phyloP scores from a whole-genome alignment of 331 rosid genomes.

The Erythrophleum ivorense region DNA sequence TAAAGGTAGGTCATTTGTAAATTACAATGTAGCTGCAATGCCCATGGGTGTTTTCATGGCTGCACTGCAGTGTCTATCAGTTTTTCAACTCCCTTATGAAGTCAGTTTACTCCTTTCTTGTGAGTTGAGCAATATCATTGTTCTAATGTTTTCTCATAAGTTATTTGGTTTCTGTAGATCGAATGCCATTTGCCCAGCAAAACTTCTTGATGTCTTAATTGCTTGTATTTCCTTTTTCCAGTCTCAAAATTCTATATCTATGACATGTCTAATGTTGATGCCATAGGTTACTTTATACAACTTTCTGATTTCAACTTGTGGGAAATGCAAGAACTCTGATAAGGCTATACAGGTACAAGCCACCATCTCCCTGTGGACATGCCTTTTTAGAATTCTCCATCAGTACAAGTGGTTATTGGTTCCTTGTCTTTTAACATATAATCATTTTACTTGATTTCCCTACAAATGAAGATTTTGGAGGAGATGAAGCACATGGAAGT shows the following conservation, averaged over 20 bases:
- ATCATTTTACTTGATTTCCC: conserved; percentile 26
- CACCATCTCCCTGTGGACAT: not conserved
- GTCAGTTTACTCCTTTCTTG: not conserved
- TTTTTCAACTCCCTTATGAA: conserved; percentile 22
- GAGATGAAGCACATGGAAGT: conserved; percentile 83
- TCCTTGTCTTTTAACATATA: conserved; percentile 1
- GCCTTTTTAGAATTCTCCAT: not conserved
- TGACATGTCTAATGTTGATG: conserved; percentile 40
- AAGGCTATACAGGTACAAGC: conserved; percentile 77
- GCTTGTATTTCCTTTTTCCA: conserved; percentile 11
- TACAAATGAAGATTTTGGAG: conserved; percentile 70
- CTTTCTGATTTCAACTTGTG: conserved; percentile 79
- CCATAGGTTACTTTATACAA: conserved; percentile 76
- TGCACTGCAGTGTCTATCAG: conserved; percentile 6
- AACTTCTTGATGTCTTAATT: conserved; percentile 16
- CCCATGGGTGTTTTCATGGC: conserved; percentile 21
- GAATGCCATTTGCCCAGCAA: conserved; percentile 1
- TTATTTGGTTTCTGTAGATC: not conserved
- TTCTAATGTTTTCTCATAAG: conserved; percentile 17
- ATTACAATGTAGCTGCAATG: conserved; percentile 15
- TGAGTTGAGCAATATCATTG: conserved; percentile 26
- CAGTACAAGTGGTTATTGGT: conserved; percentile 16
- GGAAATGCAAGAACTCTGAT: conserved; percentile 81
- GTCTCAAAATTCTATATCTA: conserved; percentile 9
- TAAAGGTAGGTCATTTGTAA: conserved; percentile 24